Evolutionary conservation across 306 rosid species (phyloP).

Genomic region (Begonia loranthoides): DNA sequence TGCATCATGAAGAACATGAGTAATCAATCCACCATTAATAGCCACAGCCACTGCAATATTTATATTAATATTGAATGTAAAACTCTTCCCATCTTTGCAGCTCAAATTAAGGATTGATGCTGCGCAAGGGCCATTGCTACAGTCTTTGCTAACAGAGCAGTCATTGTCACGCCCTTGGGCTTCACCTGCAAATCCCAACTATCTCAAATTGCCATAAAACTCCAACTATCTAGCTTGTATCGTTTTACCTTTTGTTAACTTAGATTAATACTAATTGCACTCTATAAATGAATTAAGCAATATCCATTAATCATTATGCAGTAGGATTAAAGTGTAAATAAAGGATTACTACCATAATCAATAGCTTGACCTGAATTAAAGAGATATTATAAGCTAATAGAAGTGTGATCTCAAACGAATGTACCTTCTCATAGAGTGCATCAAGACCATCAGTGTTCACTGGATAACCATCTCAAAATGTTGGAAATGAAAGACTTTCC

Average conservation of each 20-base stretch:
- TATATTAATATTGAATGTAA: conserved; percentile 42
- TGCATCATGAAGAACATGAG: conserved; percentile 86
- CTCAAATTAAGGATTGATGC: conserved; percentile 64
- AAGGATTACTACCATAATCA: too few relatives aligned
- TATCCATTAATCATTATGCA: too few relatives aligned
- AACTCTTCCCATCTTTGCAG: conserved; percentile 72
- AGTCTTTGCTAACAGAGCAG: conserved; percentile 76
- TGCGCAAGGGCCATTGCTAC: conserved; percentile 70
- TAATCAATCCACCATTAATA: conserved; percentile 67
- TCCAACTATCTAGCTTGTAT: conserved; percentile 5
- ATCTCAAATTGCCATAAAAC: conserved; percentile 5
- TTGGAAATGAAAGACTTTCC: conserved; percentile 75
- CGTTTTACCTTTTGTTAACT: too few relatives aligned
- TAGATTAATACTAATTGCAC: too few relatives aligned
- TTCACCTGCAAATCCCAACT: conserved; percentile 32
- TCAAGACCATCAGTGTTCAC: conserved; percentile 59
- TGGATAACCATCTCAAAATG: conserved; percentile 70
- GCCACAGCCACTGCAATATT: conserved; percentile 81
- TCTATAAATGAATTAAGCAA: too few relatives aligned
- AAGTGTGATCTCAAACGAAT: conserved; percentile 1
- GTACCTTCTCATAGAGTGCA: conserved; percentile 60
- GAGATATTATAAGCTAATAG: neutral
- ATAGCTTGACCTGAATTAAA: too few relatives aligned
- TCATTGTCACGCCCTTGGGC: conserved; percentile 86
- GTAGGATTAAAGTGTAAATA: too few relatives aligned